phyloP scores from a whole-genome alignment of 192 early-diverging fungal species.

The Podila epigama region DNA sequence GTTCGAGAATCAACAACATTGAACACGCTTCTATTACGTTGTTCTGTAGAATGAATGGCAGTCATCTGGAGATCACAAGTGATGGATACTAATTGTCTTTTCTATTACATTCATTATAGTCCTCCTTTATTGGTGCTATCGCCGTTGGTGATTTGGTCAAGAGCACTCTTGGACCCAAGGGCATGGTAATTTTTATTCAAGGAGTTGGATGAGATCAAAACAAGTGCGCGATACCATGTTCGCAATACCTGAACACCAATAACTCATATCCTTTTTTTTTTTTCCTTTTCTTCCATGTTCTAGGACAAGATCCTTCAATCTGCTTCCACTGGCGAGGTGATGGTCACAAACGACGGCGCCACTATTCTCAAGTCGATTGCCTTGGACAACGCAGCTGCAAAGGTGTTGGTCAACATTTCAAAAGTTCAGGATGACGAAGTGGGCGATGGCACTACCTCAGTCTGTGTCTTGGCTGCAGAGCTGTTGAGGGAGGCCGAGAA shows the following conservation, averaged over 20 bases:
- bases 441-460: constrained; percentile 99
- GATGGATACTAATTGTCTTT: neutral
- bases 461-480: constrained; percentile 97
- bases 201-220: neutral
- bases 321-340: constrained; percentile 79
- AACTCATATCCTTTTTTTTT: too few species aligned
- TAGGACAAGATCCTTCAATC: constrained; percentile 99
- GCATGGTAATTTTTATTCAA: constrained; percentile 74
- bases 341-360: constrained; percentile 98
- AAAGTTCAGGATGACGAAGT: constrained; percentile 99
- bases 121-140: constrained; percentile 97
- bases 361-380: constrained; percentile 99
- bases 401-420: constrained; percentile 97
- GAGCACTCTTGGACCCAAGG: constrained; percentile 96
- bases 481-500: constrained; percentile 92
- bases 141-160: constrained; percentile 99
- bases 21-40: neutral
- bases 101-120: constrained; percentile 51
- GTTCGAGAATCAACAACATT: too few species aligned
- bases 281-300: neutral
- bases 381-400: constrained; percentile 97
- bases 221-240: too few species aligned
- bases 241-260: too few species aligned
- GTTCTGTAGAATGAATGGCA: neutral
- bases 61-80: neutral